Evolutionary conservation across 352 stramenopile species (phyloP).

Genomic region (Phytophthora pseudosyringae): DNA sequence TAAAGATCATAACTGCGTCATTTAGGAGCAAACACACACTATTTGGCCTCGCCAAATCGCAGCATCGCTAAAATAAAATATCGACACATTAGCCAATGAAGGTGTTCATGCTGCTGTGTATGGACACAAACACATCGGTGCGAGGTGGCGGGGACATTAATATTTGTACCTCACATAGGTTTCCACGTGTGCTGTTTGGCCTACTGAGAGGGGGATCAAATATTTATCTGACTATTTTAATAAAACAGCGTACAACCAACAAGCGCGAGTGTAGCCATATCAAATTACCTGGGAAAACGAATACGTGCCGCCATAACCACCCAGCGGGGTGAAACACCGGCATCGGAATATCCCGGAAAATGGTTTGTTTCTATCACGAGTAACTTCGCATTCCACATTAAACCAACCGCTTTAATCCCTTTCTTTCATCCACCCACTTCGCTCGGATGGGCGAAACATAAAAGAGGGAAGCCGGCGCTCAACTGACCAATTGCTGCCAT

Average conservation of each 20-base stretch:
- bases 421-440: background rate
- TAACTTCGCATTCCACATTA: background rate
- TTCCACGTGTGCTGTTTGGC: too few relatives aligned
- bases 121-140: too few relatives aligned
- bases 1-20: too few relatives aligned
- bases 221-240: background rate
- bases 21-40: too few relatives aligned
- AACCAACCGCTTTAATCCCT: background rate
- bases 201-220: too few relatives aligned
- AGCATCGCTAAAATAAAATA: too few relatives aligned
- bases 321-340: background rate
- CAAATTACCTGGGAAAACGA: background rate
- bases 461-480: slow-evolving; percentile 19
- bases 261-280: slow-evolving; percentile 2
- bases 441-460: slow-evolving; percentile 9
- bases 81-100: too few relatives aligned
- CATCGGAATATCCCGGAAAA: background rate
- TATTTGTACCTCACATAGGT: too few relatives aligned
- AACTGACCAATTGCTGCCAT: slow-evolving; percentile 30
- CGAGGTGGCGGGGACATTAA: too few relatives aligned
- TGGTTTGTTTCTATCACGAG: background rate
- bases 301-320: slow-evolving; percentile 7
- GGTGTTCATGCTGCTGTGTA: too few relatives aligned
- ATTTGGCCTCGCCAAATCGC: too few relatives aligned
- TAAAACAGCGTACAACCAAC: background rate